Evolutionary conservation across 1,284 basidiomycete species (phyloP).

Genomic region (Inonotus obliquus): DNA sequence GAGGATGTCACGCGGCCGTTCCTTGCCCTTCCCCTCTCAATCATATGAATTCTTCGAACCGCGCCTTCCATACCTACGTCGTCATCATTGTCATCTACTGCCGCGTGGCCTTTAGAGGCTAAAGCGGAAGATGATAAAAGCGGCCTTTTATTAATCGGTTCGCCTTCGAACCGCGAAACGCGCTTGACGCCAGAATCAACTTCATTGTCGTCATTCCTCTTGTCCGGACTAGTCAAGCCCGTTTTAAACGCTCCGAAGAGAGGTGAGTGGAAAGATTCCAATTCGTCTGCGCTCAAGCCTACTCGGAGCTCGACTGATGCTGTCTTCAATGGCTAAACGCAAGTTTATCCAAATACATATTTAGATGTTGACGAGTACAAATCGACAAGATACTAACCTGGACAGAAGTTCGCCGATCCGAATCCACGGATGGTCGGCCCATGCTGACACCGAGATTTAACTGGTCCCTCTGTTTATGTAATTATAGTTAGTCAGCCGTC

Average conservation of each 20-base stretch:
- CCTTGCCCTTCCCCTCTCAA: not conserved
- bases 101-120: not conserved
- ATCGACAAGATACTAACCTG: not conserved
- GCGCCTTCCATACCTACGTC: conserved; percentile 1
- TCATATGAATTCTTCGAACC: not conserved
- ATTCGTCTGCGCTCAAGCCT: conserved; percentile 4
- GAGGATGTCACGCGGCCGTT: not conserved
- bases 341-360: not conserved
- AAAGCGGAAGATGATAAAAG: not conserved
- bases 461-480: not conserved
- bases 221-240: too few species aligned
- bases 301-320: conserved; percentile 16
- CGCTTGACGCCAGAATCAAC: not conserved
- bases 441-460: not conserved
- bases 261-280: conserved; percentile 9
- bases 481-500: not conserved
- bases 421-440: not conserved
- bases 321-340: conserved; percentile 11
- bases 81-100: not conserved
- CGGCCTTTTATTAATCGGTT: not conserved
- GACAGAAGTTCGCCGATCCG: conserved; percentile 6
- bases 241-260: conserved; percentile 4
- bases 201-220: not conserved
- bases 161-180: not conserved
- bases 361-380: not conserved